Percentiles rank a stretch among this genome's conserved stretches.
Evolutionary conservation across 2,329 filamentous ascomycete species (phyloP).

Genomic region (Apiospora arundinis): DNA sequence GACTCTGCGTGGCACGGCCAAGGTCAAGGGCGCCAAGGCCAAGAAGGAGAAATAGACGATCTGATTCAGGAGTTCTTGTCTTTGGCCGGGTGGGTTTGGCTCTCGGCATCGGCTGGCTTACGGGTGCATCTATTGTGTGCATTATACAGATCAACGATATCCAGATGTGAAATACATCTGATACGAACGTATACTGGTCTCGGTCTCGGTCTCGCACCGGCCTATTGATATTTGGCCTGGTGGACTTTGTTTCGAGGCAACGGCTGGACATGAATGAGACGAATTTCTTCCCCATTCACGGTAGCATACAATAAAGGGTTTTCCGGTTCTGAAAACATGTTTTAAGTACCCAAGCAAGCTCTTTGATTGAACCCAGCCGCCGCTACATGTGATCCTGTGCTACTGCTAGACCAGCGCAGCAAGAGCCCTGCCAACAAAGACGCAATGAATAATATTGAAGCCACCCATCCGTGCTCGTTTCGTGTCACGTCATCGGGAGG

Average conservation of each 20-base stretch:
- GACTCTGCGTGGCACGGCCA: constrained; percentile 96
- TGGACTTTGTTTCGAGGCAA: constrained; percentile 35
- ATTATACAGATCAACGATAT: constrained; percentile 38
- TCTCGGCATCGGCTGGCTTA: constrained; percentile 37
- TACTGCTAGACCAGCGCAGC: not conserved
- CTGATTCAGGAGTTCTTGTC: constrained; percentile 41
- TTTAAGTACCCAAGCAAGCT: constrained; percentile 9
- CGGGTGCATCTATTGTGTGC: constrained; percentile 40
- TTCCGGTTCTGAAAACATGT: constrained; percentile 19
- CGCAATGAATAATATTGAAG: not conserved
- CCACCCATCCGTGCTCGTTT: not conserved
- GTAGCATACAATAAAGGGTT: constrained; percentile 23
- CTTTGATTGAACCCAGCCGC: not conserved
- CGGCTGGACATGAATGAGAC: constrained; percentile 20
- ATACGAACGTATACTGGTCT: constrained; percentile 28
- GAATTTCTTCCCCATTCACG: constrained; percentile 21
- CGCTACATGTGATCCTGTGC: not conserved
- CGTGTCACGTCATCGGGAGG: not conserved
- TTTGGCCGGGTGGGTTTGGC: constrained; percentile 40
- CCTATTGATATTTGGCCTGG: constrained; percentile 30
- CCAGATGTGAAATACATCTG: constrained; percentile 11
- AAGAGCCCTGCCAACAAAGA: not conserved
- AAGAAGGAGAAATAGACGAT: constrained; percentile 89
- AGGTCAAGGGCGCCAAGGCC: constrained; percentile 93
- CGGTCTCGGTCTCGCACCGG: constrained; percentile 29